Evolutionary conservation across 352 stramenopile genomes (phyloP).

Genomic region (Pythium myriotylum): DNA sequence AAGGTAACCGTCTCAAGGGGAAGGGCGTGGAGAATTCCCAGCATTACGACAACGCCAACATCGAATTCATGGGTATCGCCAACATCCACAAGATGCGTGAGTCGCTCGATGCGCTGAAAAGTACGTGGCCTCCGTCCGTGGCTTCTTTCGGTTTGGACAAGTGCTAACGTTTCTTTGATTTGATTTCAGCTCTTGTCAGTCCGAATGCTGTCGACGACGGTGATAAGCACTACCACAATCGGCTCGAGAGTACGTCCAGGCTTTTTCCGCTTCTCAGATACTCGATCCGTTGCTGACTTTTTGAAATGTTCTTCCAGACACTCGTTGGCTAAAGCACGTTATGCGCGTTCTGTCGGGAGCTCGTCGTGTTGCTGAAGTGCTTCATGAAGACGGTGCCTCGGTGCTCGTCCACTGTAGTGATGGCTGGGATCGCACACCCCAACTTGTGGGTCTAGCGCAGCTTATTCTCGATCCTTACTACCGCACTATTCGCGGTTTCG

Average conservation of each 20-base stretch:
- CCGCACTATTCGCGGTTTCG: constrained; percentile 83
- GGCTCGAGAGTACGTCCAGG: constrained; percentile 70
- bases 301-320: constrained; percentile 60
- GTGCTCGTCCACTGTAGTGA: constrained; percentile 89
- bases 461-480: constrained; percentile 89
- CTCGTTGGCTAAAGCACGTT: constrained; percentile 96
- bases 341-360: constrained; percentile 85
- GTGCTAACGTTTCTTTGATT: no score
- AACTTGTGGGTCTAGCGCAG: constrained; percentile 79
- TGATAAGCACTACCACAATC: constrained; percentile 88
- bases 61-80: constrained; percentile 98
- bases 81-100: constrained; percentile 99
- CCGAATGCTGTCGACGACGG: constrained; percentile 82
- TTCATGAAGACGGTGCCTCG: constrained; percentile 82
- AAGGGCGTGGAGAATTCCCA: constrained; percentile 96
- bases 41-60: constrained; percentile 94
- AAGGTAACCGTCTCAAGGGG: constrained; percentile 80
- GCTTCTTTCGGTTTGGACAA: no score
- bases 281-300: neutral
- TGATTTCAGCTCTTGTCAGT: constrained; percentile 80
- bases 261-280: neutral
- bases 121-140: constrained; percentile 47
- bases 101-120: constrained; percentile 87
- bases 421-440: constrained; percentile 86
- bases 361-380: constrained; percentile 71